Evolutionary conservation across 495 filamentous ascomycete species (phyloP).

Genomic region (Penicillium desertorum): DNA sequence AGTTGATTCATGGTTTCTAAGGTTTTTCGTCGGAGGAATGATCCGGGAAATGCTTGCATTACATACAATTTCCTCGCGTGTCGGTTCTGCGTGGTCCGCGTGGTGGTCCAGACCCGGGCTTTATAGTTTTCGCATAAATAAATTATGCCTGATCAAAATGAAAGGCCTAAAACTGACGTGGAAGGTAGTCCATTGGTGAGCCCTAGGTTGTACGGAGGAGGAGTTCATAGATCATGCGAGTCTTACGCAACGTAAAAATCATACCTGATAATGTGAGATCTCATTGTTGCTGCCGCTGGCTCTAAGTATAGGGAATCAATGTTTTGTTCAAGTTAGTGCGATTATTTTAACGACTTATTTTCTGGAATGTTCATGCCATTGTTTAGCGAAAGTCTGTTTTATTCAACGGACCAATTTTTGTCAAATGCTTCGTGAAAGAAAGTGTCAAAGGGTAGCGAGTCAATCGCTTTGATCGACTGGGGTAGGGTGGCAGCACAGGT

Average conservation of each 20-base stretch:
- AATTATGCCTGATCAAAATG: neutral
- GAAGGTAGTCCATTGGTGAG: neutral
- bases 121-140: neutral
- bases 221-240: neutral
- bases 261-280: neutral
- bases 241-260: neutral
- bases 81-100: neutral
- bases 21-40: neutral
- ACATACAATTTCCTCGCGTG: neutral
- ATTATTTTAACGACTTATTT: neutral
- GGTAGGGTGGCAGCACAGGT: neutral
- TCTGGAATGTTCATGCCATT: neutral
- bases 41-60: neutral
- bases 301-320: neutral
- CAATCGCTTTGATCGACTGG: neutral
- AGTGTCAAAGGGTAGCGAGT: neutral
- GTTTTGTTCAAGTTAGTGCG: neutral
- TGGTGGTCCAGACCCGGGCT: neutral
- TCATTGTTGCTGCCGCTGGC: neutral
- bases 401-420: neutral
- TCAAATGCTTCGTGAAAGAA: slow-evolving; percentile 4
- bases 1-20: neutral
- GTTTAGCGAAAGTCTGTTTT: neutral
- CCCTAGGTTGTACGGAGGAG: no score
- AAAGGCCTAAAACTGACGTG: neutral